Percentiles rank a stretch among this genome's conserved stretches.
Conservation (phyloP, 352 stramenopile species). For the Blastocystis hominis region DNA sequence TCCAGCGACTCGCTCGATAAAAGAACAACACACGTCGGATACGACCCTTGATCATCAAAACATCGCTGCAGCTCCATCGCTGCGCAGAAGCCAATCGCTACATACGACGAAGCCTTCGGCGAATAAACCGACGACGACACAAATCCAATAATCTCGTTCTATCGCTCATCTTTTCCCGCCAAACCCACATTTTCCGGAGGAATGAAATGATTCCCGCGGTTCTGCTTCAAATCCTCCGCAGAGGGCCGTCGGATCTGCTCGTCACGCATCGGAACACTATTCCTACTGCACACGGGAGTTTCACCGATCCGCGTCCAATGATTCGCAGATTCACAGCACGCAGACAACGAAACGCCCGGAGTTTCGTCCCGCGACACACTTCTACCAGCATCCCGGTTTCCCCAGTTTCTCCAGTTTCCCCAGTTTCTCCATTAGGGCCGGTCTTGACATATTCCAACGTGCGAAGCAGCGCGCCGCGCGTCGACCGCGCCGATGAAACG, state of each 20-base stretch:
- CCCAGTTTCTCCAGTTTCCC: neutral
- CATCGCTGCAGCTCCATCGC: neutral
- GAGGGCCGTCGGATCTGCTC: neutral
- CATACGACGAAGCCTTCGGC: constrained; percentile 25
- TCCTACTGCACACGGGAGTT: constrained; percentile 1
- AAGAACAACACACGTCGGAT: constrained; percentile 1
- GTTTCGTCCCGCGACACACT: neutral
- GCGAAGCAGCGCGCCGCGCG: neutral
- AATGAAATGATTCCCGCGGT: neutral
- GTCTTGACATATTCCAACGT: neutral
- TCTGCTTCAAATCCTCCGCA: neutral
- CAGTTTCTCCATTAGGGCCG: no score
- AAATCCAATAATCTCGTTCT: constrained; percentile 30
- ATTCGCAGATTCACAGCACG: neutral
- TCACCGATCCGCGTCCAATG: neutral
- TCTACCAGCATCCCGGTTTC: neutral
- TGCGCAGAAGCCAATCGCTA: constrained; percentile 14
- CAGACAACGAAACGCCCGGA: neutral
- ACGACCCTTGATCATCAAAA: neutral
- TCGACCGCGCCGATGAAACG: neutral
- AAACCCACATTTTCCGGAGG: neutral
- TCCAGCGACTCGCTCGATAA: neutral
- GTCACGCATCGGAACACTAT: neutral
- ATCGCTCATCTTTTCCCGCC: neutral
- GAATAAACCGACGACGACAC: constrained; percentile 18